Conservation (phyloP, 345 rosid species). For the Eucalyptus lansdowneana region DNA sequence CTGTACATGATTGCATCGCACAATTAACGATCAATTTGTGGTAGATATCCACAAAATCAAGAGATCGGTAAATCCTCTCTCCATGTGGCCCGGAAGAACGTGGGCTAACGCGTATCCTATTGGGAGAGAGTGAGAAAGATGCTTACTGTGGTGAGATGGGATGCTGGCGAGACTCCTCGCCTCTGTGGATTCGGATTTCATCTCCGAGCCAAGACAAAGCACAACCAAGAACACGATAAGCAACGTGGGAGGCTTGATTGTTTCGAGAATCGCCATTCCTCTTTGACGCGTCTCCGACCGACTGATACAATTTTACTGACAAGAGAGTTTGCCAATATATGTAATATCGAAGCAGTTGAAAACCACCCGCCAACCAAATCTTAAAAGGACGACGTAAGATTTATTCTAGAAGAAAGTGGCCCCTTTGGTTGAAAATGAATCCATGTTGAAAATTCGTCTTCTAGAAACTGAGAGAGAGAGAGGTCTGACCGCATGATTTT, state of each 20-base stretch:
- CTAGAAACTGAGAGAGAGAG: neutral
- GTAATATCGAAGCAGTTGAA: neutral
- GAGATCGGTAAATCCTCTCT: neutral
- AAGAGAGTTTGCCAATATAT: neutral
- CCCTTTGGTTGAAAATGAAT: neutral
- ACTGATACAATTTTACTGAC: neutral
- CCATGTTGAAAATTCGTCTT: neutral
- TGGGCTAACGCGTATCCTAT: neutral
- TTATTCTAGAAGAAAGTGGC: neutral
- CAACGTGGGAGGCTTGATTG: neutral
- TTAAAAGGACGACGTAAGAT: neutral
- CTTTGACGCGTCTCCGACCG: neutral
- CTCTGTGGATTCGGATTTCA: neutral
- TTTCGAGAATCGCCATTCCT: neutral
- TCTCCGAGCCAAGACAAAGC: neutral
- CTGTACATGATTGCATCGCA: neutral
- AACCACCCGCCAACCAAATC: neutral
- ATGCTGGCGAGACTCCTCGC: constrained; percentile 12
- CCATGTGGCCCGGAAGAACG: neutral
- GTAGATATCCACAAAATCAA: neutral
- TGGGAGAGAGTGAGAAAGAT: neutral
- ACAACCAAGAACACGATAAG: neutral
- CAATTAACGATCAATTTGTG: neutral
- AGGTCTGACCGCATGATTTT: neutral
- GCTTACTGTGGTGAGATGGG: constrained; percentile 14